Base-by-base conservation (phyloP, 495 filamentous ascomycete genomes). In the Penicillium pancosmium region DNA sequence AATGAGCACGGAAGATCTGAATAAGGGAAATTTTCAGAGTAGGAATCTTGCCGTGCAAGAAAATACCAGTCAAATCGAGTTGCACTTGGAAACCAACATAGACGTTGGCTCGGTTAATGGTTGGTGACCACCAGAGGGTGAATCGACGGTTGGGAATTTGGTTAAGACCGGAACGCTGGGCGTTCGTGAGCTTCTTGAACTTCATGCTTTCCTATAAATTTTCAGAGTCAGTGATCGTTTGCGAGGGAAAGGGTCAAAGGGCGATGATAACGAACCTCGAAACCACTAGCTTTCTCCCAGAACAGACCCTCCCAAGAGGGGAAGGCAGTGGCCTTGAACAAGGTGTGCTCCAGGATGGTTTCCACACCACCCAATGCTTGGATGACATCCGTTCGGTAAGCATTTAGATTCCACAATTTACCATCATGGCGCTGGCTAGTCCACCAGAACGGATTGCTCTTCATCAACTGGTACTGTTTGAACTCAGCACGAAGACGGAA, bases 391-490 rank as follows among this genome's bases (percentile, higher is more conserved):
- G 95, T 98, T 62, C 95, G 83, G 74, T 99, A 98, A 18, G 95
- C 93, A 62, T 98, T 99, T 65, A 99, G 74, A 66, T 99, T 97
- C 95, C 95, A 99, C 40, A 99, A 78, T 73, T 98, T 99, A 72
- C 95, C 95, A 67, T 99, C 95, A 67, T 99, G 95, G 49, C 95
- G 82, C 73, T 98, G 95, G 66, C 91, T 96, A 3, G 95, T 99
- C 95, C 94, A 98, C 93, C 93, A 97, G 82, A 97, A 98, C 0
- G 94, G 93, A 72, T 97, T 97, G 80, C 91, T 96, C 87, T 97
- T 98, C 94, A 98, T 98, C 60, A 97, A 79, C 74, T 97, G 93
- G 72, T 98, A 99, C 53, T 91, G 88, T 79, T 98, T 99, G 81
- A 98, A 99, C 78, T 99, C 95, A 25, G 93, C 91, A 35, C 95